These are phyloP conservation scores for Phanerochaete carnosa DNA, from an alignment of 768 basidiomycete genomes.

Conservation along the genomic window DNA sequence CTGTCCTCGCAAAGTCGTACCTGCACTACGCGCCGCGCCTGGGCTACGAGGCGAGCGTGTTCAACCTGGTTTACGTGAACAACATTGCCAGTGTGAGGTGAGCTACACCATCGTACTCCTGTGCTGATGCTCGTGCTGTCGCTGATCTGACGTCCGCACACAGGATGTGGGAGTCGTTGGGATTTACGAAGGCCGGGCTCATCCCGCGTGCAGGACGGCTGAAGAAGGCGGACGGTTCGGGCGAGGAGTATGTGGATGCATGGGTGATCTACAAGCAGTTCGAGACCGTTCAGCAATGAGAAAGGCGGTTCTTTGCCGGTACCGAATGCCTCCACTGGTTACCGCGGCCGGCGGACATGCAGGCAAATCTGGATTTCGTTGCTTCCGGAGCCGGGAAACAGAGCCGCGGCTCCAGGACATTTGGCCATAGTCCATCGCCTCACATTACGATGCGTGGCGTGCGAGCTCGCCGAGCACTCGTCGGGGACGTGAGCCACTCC, in stretches of 20 bases:
- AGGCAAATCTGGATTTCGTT: background rate
- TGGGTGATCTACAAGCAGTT: constrained; percentile 83
- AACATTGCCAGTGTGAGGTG: constrained; percentile 58
- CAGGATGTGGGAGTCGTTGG: constrained; percentile 82
- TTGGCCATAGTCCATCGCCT: too few species aligned
- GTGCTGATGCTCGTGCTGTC: constrained; percentile 2
- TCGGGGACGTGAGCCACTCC: too few species aligned
- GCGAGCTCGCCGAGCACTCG: too few species aligned
- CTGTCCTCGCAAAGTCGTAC: constrained; percentile 71
- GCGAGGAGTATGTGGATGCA: constrained; percentile 89
- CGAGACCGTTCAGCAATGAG: constrained; percentile 12
- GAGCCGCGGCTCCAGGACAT: background rate
- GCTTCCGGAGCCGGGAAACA: background rate
- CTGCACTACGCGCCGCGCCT: constrained; percentile 76
- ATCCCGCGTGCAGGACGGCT: constrained; percentile 78
- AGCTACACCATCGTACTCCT: background rate
- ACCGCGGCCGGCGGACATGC: background rate
- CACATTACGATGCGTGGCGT: too few species aligned
- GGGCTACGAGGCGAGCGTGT: constrained; percentile 77
- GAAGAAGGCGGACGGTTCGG: constrained; percentile 56
- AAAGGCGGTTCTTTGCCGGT: background rate
- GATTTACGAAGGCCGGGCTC: constrained; percentile 74
- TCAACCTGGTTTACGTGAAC: constrained; percentile 89
- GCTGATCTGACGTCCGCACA: too few species aligned
- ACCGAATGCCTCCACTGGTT: background rate